Evolutionary conservation across 2,329 filamentous ascomycete genomes (phyloP), one percentile per base, ranked within the genome.

Genomic region (Diaporthe longicolla): DNA sequence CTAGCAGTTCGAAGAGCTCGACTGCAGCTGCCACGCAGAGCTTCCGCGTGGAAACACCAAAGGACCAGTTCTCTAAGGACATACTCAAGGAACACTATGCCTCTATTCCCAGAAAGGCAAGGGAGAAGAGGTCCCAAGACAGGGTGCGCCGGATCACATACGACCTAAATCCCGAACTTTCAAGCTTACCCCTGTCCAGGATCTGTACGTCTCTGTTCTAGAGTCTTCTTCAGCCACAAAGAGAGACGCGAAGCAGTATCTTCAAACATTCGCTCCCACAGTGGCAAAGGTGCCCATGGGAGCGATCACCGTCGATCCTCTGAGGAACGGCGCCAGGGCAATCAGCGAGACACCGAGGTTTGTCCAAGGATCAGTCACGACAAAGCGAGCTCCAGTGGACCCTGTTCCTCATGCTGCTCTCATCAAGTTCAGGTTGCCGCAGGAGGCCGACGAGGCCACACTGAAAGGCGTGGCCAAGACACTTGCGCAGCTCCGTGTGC

Each of bases 141-240:
- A 83, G 87, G 78, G 87, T 89, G 83, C 73, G 78, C 24, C 29
- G 54, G 0, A n/a, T 63, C 43, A 35, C n/a, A 45, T 37, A 15
- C 70, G 43, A 48, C 73, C 77, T 43, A 76, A 58, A 13, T n/a
- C 45, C 48, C 26, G 15, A 50, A 43, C 6, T 13, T 19, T 26
- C 15, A 55, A 40, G 43, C 74, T 78, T 43, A 79, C 70, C 26
- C 50, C 10, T 48, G 1, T 17, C 77, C 52, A 95, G 93, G 94
- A 98, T 80, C 93, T 98, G 79, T 92, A 97, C 78, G 88, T 97
- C 43, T 95, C 95, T 21, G 90, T 98, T 4, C 87, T 99, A 43
- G 94, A 94, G 79, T 95, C 95, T n/a, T 95, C 95, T 24, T 95
- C 95, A 15, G 94, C 95, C 8, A 98, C 96, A 0, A 97, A 95